Conservation (phyloP, 441 rosid genomes). For the Theobroma grandiflorum region DNA sequence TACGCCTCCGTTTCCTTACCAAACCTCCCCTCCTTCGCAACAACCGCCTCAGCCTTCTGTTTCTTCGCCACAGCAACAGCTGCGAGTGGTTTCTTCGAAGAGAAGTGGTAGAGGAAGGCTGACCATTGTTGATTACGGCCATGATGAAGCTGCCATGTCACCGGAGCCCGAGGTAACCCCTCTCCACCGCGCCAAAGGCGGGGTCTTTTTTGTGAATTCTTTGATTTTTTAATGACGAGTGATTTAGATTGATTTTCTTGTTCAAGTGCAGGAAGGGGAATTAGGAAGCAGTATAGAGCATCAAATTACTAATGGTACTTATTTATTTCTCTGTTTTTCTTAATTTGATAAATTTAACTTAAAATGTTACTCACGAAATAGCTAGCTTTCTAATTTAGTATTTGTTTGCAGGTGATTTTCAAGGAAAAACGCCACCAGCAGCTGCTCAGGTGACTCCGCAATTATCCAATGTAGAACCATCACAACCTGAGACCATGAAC, state of each 20-base stretch:
- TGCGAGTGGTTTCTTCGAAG: slow-evolving; percentile 28
- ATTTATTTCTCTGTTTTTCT: not conserved
- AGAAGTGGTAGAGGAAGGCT: slow-evolving; percentile 49
- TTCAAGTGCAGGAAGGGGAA: slow-evolving; percentile 60
- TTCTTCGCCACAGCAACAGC: slow-evolving; percentile 37
- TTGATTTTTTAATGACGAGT: not conserved
- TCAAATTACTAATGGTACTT: slow-evolving; percentile 43
- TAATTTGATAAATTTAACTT: not conserved
- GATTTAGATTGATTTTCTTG: slow-evolving; percentile 21
- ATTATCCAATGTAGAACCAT: slow-evolving; percentile 51
- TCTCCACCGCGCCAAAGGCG: not conserved
- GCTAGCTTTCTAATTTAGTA: slow-evolving; percentile 8
- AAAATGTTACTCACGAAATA: not conserved
- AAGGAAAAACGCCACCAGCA: slow-evolving; percentile 44
- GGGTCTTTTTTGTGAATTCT: not conserved
- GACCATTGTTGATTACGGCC: slow-evolving; percentile 75
- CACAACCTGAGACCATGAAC: slow-evolving; percentile 46
- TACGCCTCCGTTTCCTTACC: slow-evolving; percentile 26
- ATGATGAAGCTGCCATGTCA: slow-evolving; percentile 73
- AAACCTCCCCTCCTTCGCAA: slow-evolving; percentile 35
- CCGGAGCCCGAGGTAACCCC: slow-evolving; percentile 65
- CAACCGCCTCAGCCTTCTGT: slow-evolving; percentile 32
- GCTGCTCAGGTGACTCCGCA: slow-evolving; percentile 54
- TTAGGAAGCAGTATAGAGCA: slow-evolving; percentile 35
- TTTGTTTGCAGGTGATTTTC: slow-evolving; percentile 42